Base-by-base conservation (phyloP, 23 red algal genomes). In the Cyanidium caldarium region DNA sequence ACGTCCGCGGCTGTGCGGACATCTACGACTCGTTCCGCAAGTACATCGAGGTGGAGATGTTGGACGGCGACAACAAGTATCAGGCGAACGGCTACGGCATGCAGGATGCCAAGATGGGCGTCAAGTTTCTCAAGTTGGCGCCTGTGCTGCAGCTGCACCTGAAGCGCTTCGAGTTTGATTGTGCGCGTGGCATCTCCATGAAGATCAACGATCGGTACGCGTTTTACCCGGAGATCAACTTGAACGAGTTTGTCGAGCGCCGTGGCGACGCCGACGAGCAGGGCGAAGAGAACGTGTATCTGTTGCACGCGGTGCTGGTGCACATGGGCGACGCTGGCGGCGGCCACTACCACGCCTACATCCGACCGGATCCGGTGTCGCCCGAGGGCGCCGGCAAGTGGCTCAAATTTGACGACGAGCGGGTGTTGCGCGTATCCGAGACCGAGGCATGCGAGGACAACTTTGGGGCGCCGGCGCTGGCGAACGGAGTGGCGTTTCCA, bases 341-440 rank as follows among this genome's bases (percentile, higher is more conserved):
- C 1, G 91, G 91, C 3, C 91, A 96, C 68, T 96, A 96, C 51
- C 80, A 88, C 44, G 91, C 78, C 1, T 96, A 83, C 69, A 96
- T 96, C 44, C 78, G 91, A 20, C 91, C 82, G 3, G 39, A 84
- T 19, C 75, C 79, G 35, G 35, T 26, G 1, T 16, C 70, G 44
- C 37, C 42, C 13, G 38, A 28, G 38, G 65, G 75, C 25, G 51
- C 79, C 20, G 40, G 35, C 2, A 57, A 43, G 31, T 96, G 91
- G 91, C 87, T 83, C 57, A 96, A 88, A 46, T 96, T 96, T 72
- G 91, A 96, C 40, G 91, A 96, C 67, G 91, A 96, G 61, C 83
- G 65, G 1, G 91, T 96, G 10, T 65, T 75, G 15, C 35, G 34
- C 16, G 83, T 70, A 19, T 69, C 72, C n/a, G 78, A 85, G 33